phyloP scores from a whole-genome alignment of 78 protist genomes.

The Dictyostelium purpureum region DNA sequence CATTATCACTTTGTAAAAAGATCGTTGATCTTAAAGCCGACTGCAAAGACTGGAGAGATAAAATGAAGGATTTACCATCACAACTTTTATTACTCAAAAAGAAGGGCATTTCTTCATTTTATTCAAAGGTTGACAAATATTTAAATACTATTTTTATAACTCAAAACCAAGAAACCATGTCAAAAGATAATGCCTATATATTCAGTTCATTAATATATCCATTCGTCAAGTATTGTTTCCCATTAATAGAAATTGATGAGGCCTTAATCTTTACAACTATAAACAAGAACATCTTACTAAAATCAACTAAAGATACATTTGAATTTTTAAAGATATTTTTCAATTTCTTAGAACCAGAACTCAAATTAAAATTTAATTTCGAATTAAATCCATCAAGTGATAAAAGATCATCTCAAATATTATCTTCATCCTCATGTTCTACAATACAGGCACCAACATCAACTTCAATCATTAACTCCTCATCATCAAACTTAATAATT shows the following conservation, averaged over 20 bases:
- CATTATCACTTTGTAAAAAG: slow-evolving; percentile 8
- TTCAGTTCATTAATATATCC: neutral
- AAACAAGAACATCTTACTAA: neutral
- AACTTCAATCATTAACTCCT: too few species aligned
- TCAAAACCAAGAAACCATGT: neutral
- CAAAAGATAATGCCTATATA: neutral
- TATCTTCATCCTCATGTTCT: neutral
- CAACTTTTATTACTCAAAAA: slow-evolving; percentile 18
- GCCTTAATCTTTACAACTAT: neutral
- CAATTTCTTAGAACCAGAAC: neutral
- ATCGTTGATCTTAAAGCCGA: neutral
- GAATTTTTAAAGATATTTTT: slow-evolving; percentile 23
- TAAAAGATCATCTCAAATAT: neutral
- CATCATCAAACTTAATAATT: neutral
- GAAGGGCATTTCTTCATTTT: slow-evolving; percentile 47
- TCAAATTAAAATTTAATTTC: slow-evolving; percentile 5
- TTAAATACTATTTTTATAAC: neutral
- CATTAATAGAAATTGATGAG: slow-evolving; percentile 13
- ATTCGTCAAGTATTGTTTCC: slow-evolving; percentile 15
- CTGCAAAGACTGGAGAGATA: slow-evolving; percentile 3
- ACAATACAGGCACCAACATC: neutral
- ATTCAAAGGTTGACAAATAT: neutral
- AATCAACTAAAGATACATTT: neutral
- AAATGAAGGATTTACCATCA: slow-evolving; percentile 3
- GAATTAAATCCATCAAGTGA: neutral